phyloP scores from a whole-genome alignment of 805 yeast genomes.

The Candida mattraensis region DNA sequence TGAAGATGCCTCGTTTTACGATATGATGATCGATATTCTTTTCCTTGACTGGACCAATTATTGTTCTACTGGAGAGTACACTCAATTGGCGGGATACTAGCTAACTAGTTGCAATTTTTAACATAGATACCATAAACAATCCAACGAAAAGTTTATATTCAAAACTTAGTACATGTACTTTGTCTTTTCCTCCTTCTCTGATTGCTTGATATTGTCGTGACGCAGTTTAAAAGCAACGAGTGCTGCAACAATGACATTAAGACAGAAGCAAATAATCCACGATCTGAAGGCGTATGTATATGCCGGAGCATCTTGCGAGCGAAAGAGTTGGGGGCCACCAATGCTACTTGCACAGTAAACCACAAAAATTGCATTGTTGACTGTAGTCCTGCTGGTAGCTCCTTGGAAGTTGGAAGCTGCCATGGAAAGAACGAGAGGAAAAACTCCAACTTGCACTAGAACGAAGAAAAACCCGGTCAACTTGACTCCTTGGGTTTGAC shows the following conservation, averaged over 20 bases:
- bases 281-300: constrained; percentile 58
- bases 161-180: too few relatives aligned
- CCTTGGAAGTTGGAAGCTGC: constrained; percentile 53
- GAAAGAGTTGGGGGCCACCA: constrained; percentile 71
- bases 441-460: constrained; percentile 29
- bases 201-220: constrained; percentile 16
- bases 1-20: constrained; percentile 34
- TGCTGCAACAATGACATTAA: constrained; percentile 18
- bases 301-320: constrained; percentile 51
- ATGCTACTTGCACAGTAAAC: constrained; percentile 66
- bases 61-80: constrained; percentile 26
- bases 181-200: too few relatives aligned
- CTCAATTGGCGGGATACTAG: constrained; percentile 5
- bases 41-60: constrained; percentile 40
- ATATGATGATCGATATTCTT: constrained; percentile 32
- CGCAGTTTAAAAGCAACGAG: constrained; percentile 12
- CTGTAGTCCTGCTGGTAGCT: constrained; percentile 59
- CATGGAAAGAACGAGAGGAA: constrained; percentile 27
- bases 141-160: too few relatives aligned
- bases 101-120: too few relatives aligned
- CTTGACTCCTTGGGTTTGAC: constrained; percentile 24
- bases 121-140: too few relatives aligned
- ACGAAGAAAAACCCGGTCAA: constrained; percentile 34
- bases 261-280: constrained; percentile 48
- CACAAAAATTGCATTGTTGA: constrained; percentile 54